Evolutionary conservation across 805 yeast genomes (phyloP), one percentile per base, ranked within the genome.

Genomic region (Maudiozyma barnettii): DNA sequence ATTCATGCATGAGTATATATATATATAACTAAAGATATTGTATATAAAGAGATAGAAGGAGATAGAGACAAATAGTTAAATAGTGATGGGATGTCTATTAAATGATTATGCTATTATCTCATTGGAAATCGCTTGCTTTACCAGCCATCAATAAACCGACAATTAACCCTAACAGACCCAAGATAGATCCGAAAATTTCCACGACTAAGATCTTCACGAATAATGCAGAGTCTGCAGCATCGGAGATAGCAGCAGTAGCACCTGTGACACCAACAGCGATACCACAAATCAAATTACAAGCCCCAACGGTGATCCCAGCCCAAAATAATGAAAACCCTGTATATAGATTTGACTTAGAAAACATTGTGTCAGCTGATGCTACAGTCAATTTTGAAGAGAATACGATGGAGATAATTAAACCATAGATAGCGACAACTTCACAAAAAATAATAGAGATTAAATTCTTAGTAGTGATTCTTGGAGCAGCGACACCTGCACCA

Each of bases 341-440:
- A 70, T 87, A 93, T 58, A 90, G 71, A 69, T 93, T 93, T 47
- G 83, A 85, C 60, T 81, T 79, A n/a, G 95, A 78, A 61, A 72
- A 80, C 48, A 90, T 68, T 3, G 78, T 70, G 29, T 72, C 76
- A n/a, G 76, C 33, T 4, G 78, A 66, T 7, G 83, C 81, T 36
- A 84, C 89, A 26, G 80, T 74, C 57, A 93, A 74, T 65, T 93
- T 93, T 26, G 98, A 80, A 18, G 96, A 85, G 60, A 93, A 93
- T 39, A 93, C 98, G 75, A 93, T 93, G 35, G 97, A 90, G 85
- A 91, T 91, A 64, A 93, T 93, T 54, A 93, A 78, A 3, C 99
- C 99, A 65, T 93, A 93, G 65, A 93, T 93, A 55, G 99, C 99
- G 47, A 93, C 99, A 58, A 93, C 99, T 71, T 93, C 99, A 76